Evolutionary conservation across 148 eudicot species (phyloP).

Genomic region (Heliamphora exappendiculata): DNA sequence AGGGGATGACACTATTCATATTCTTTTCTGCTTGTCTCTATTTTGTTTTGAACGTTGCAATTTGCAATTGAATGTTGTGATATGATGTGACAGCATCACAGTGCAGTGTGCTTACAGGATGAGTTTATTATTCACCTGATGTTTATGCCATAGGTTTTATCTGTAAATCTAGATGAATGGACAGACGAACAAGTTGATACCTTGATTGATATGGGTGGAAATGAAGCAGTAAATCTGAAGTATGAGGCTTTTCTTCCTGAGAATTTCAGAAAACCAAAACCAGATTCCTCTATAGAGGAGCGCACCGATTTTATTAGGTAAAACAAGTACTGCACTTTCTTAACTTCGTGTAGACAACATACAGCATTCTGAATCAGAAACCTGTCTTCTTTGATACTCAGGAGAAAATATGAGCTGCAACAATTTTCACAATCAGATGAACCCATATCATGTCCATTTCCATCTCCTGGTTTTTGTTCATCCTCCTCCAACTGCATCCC

Average conservation of each 20-base stretch:
- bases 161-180: constrained; percentile 90
- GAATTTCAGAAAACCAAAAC: constrained; percentile 50
- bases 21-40: not conserved
- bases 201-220: constrained; percentile 75
- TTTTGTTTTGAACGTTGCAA: not conserved
- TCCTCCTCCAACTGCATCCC: constrained; percentile 19
- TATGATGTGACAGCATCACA: not conserved
- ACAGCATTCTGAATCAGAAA: constrained; percentile 11
- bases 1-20: too few relatives aligned
- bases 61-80: not conserved
- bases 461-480: constrained; percentile 29
- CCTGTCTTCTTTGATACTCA: constrained; percentile 20
- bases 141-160: constrained; percentile 51
- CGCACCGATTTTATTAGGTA: constrained; percentile 88
- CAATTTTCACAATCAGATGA: constrained; percentile 50
- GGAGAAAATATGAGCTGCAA: constrained; percentile 86
- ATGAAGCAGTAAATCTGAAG: constrained; percentile 56
- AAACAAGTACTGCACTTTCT: not conserved
- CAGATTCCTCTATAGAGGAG: constrained; percentile 69
- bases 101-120: not conserved
- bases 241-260: constrained; percentile 74
- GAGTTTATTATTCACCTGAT: not conserved
- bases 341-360: not conserved
- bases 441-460: constrained; percentile 39
- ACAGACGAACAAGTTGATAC: constrained; percentile 69